Base-by-base conservation (phyloP, 2,329 filamentous ascomycete genomes). In the Allantophomopsis cytisporea region DNA sequence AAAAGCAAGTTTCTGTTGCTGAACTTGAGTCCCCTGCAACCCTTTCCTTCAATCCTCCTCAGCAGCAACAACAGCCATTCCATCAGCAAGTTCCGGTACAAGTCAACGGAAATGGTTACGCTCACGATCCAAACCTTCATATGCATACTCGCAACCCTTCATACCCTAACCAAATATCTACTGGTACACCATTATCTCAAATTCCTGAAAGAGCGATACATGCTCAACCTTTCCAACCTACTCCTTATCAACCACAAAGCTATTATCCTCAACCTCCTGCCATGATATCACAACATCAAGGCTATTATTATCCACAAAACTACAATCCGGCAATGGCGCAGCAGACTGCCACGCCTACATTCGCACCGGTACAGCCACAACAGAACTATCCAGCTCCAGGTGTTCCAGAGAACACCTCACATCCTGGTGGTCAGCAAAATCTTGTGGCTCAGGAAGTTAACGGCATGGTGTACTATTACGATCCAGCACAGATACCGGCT, bases 391-490 rank as follows among this genome's bases (percentile, higher is more conserved):
- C 23, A 28, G 50, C 35, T 35, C 41, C 47, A 32, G 51, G 45
- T 13, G 38, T 43, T 14, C 49, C 48, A 38, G 23, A 42, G 10
- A 39, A 36, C 37, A 63, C 65, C 35, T 50, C 57, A 42, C 48
- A 52, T 36, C 42, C 41, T 18, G 41, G 41, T 14, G 43, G 54
- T 6, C 71, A 81, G 15, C 52, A 65, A 14, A 72, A 66, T 46
- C 57, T 76, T 33, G 72, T 81, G 36, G 85, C 86, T 0, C 88
- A 95, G 58, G 89, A 96, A 63, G 79, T 80, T 46, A 94, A 94
- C 50, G 91, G 91, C 45, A 96, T 93, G 73, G 87, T 94, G 1
- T 96, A 94, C 59, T 98, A 94, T 57, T 88, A 87, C 52, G 83
- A 94, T 54, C 71, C 84, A 7, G 71, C 78, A n/a, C 80, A 87